A percentile compares a stretch with the other conserved stretches of the same genome.
Evolutionary conservation across 345 rosid genomes (phyloP).

Genomic region (Melastoma malabathricum): DNA sequence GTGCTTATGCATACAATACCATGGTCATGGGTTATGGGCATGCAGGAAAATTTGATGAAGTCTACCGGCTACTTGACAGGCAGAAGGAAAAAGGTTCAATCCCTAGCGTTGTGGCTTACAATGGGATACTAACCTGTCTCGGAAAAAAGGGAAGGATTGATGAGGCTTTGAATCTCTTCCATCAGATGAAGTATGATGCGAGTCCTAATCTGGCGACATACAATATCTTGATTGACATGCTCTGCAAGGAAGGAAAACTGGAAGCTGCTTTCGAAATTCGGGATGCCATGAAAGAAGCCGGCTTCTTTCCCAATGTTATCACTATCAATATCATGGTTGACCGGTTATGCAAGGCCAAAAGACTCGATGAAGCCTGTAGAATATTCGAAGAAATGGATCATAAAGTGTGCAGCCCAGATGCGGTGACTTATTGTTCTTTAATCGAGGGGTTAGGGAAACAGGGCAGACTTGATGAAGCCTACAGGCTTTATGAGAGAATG

Average conservation of each 20-base stretch:
- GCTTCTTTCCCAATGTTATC: constrained; percentile 68
- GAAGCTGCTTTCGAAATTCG: constrained; percentile 54
- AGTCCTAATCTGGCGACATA: constrained; percentile 62
- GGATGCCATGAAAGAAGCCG: constrained; percentile 75
- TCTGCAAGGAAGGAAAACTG: constrained; percentile 60
- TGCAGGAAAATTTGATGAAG: constrained; percentile 77
- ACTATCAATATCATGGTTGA: constrained; percentile 92
- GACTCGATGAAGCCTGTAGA: constrained; percentile 70
- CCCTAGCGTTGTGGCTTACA: constrained; percentile 79
- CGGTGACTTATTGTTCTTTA: constrained; percentile 74
- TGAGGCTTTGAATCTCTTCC: constrained; percentile 60
- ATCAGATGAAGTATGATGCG: constrained; percentile 83
- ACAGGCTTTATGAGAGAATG: constrained; percentile 76
- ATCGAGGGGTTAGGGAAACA: constrained; percentile 85
- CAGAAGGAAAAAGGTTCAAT: constrained; percentile 81
- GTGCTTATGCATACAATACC: constrained; percentile 84
- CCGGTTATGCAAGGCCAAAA: constrained; percentile 77
- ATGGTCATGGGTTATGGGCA: constrained; percentile 96
- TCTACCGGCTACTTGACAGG: constrained; percentile 64
- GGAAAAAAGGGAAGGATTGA: constrained; percentile 49
- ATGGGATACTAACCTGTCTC: constrained; percentile 81
- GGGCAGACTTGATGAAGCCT: constrained; percentile 87
- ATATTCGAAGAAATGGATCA: constrained; percentile 67
- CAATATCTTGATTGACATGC: constrained; percentile 73
- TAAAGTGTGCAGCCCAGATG: constrained; percentile 62